Percentiles rank a stretch among this genome's conserved stretches.
phyloP scores from a whole-genome alignment of 495 filamentous ascomycete genomes.

The Terfezia claveryi region DNA sequence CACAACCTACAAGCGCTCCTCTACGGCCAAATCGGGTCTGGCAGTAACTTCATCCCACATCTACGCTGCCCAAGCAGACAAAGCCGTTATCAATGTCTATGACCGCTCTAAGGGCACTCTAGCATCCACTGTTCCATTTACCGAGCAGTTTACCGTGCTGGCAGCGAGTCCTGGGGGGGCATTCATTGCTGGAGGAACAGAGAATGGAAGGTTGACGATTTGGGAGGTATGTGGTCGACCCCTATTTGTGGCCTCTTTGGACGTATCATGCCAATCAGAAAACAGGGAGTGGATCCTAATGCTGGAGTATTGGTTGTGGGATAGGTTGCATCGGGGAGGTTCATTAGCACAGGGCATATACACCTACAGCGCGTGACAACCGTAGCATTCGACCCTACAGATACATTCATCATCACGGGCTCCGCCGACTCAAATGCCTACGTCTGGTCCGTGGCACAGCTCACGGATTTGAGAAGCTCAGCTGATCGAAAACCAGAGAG shows the following conservation, averaged over 20 bases:
- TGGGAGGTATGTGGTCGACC: slow-evolving; percentile 53
- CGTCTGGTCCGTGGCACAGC: slow-evolving; percentile 59
- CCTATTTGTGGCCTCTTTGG: too few species aligned
- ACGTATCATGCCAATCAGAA: too few species aligned
- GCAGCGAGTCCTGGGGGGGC: slow-evolving; percentile 35
- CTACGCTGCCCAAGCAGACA: slow-evolving; percentile 74
- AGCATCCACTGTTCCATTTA: slow-evolving; percentile 67
- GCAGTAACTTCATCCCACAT: slow-evolving; percentile 66
- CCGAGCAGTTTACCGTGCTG: slow-evolving; percentile 60
- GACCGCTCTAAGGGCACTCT: slow-evolving; percentile 60
- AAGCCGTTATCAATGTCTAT: slow-evolving; percentile 83
- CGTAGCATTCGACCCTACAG: slow-evolving; percentile 46
- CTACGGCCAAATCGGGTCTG: slow-evolving; percentile 50
- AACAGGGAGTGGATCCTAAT: too few species aligned
- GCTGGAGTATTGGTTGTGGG: slow-evolving; percentile 1
- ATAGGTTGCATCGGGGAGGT: slow-evolving; percentile 64
- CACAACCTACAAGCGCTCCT: slow-evolving; percentile 82
- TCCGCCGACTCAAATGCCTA: slow-evolving; percentile 75
- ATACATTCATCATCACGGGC: slow-evolving; percentile 63
- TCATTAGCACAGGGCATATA: slow-evolving; percentile 64
- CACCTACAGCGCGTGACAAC: slow-evolving; percentile 72
- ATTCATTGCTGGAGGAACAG: slow-evolving; percentile 63
- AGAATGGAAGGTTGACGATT: slow-evolving; percentile 61
- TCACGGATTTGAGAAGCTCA: slow-evolving; percentile 30
- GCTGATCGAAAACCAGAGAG: slow-evolving; percentile 7